Evolutionary conservation across 2,329 filamentous ascomycete genomes (phyloP), one percentile per base, ranked within the genome.

Genomic region (Canariomyces notabilis): DNA sequence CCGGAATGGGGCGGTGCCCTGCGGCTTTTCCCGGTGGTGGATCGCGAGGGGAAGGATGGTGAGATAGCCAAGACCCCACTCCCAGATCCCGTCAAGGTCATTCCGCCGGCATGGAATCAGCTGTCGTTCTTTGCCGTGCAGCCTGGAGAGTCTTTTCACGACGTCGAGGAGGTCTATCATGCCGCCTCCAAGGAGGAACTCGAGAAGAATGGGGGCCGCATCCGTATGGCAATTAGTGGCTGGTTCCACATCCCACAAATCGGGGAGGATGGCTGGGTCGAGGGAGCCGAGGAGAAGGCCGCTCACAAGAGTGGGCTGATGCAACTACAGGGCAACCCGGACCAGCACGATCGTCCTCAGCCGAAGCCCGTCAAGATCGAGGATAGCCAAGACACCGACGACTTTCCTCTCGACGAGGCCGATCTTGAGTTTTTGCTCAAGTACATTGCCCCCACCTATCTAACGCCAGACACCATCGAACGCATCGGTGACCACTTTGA

Each of bases 231-330:
- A 41, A 95, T 98, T 62, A 95, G 89, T 63, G 93, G 93, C 42
- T 98, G 93, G 93, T 98, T 94, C 66, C 93, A 98, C 67, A 97
- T 98, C 53, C 93, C 93, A 0, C 93, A 98, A 68, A 70, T 87
- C 57, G 91, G 91, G 46, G 93, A 98, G 66, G 89, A 95, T 20
- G 93, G 93, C 35, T 98, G 85, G 59, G 82, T 95, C 57, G 74
- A 86, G 62, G 93, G 91, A 4, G 76, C 93, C 44, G 91, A 97
- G 65, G 89, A 94, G 70, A 86, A 84, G 63, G 80, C 94, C 53
- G 88, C 87, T 11, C 84, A 89, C 64, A 89, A 89, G 67, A 97
- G 90, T 66, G 90, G 89, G 59, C 75, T 97, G 54, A 88, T 89
- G 68, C 91, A 97, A 69, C 74, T 98, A 21, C 89, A 96, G 68